phyloP scores from a whole-genome alignment of 768 basidiomycete genomes.

The Tephrocybe sp. region DNA sequence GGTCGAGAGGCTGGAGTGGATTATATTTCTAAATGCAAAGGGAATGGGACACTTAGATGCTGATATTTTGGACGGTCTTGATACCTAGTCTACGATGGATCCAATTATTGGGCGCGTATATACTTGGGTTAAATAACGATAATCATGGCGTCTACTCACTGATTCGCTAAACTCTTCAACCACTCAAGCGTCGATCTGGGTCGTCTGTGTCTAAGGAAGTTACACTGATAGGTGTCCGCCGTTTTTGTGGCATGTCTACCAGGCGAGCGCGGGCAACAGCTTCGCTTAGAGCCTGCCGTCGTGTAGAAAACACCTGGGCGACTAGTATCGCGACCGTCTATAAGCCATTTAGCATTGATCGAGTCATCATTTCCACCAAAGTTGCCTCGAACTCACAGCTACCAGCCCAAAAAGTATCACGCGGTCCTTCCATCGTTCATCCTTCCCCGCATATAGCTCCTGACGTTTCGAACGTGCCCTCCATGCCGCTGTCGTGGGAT shows the following conservation, averaged over 20 bases:
- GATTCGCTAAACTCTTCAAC: neutral
- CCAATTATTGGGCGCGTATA: neutral
- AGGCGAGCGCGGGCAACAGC: slow-evolving; percentile 11
- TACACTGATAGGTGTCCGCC: neutral
- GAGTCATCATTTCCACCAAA: neutral
- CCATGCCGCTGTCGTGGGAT: slow-evolving; percentile 38
- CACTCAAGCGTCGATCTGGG: slow-evolving; percentile 11
- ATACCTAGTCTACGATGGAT: neutral
- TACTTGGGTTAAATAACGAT: neutral
- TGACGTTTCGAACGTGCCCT: slow-evolving; percentile 46
- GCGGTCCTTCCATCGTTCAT: slow-evolving; percentile 70
- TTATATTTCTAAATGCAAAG: slow-evolving; percentile 37
- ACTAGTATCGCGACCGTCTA: slow-evolving; percentile 35
- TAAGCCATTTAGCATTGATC: neutral
- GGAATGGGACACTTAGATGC: neutral
- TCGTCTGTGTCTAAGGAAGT: slow-evolving; percentile 12
- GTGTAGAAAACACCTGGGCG: slow-evolving; percentile 28
- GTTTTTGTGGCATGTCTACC: neutral
- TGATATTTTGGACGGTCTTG: neutral
- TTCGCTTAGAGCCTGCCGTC: slow-evolving; percentile 30
- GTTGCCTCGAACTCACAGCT: slow-evolving; percentile 37
- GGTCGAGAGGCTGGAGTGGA: slow-evolving; percentile 48
- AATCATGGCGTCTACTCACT: neutral
- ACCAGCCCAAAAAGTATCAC: slow-evolving; percentile 56
- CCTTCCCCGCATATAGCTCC: slow-evolving; percentile 52